A percentile compares a stretch with the other conserved stretches of the same genome.
Conservation (phyloP, 2,329 filamentous ascomycete genomes). For the Colletotrichum sp. region DNA sequence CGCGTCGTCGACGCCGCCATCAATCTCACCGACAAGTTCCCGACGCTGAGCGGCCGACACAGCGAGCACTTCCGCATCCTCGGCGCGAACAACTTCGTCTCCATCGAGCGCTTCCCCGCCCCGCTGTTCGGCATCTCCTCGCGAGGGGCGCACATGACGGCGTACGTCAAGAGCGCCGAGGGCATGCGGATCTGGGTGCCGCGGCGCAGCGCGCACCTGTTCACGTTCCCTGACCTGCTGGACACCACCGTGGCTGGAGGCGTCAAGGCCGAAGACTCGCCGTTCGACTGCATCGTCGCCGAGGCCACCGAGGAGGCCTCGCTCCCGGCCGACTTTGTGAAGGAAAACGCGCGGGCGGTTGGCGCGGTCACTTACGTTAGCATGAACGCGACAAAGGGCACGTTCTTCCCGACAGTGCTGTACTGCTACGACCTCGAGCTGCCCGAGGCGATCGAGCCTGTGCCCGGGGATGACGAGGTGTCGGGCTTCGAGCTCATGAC, state of each 20-base stretch:
- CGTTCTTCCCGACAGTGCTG: slow-evolving; percentile 38
- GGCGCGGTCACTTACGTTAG: slow-evolving; percentile 37
- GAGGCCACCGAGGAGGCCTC: slow-evolving; percentile 77
- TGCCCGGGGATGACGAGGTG: slow-evolving; percentile 79
- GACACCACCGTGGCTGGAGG: slow-evolving; percentile 85
- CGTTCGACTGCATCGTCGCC: slow-evolving; percentile 71
- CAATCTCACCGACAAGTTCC: slow-evolving; percentile 36
- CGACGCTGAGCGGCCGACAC: slow-evolving; percentile 40
- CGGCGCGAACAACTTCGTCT: slow-evolving; percentile 39
- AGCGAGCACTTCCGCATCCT: slow-evolving; percentile 48
- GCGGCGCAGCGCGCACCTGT: slow-evolving; percentile 66
- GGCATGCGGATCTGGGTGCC: slow-evolving; percentile 74
- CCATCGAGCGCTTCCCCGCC: slow-evolving; percentile 66
- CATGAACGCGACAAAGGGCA: slow-evolving; percentile 11
- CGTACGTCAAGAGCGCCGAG: slow-evolving; percentile 54
- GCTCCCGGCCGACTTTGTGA: slow-evolving; percentile 33
- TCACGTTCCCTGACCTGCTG: slow-evolving; percentile 76
- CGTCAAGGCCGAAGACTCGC: slow-evolving; percentile 69
- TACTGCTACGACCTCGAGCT: slow-evolving; percentile 83
- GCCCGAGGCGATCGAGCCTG: slow-evolving; percentile 58
- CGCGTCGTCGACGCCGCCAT: slow-evolving; percentile 41
- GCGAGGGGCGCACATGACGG: slow-evolving; percentile 71
- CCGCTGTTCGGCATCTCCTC: slow-evolving; percentile 71
- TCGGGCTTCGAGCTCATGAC: slow-evolving; percentile 74
- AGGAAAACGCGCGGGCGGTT: slow-evolving; percentile 24